A percentile compares a stretch with the other conserved stretches of the same genome.
Conservation (phyloP, 805 yeast species). For the Cyberlindnera maritima region DNA sequence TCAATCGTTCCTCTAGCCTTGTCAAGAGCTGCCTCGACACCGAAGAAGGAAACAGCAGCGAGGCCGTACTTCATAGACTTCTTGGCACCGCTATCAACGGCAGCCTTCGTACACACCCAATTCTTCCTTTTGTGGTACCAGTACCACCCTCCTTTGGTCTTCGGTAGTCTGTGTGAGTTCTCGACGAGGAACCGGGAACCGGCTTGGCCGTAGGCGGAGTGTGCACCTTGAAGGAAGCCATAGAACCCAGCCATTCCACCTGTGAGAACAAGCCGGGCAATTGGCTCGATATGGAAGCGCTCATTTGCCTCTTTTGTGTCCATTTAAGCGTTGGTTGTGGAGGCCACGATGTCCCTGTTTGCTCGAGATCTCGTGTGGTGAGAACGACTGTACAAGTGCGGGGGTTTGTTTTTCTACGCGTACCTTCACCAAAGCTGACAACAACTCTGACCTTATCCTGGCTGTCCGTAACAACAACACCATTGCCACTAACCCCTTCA, state of each 20-base stretch:
- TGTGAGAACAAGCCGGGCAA: constrained; percentile 2
- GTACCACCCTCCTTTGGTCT: constrained; percentile 80
- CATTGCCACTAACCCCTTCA: no score
- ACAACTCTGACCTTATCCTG: no score
- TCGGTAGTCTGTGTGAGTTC: constrained; percentile 80
- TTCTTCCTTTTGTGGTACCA: constrained; percentile 82
- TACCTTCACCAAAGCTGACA: background rate
- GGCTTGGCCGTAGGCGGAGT: constrained; percentile 53
- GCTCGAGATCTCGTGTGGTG: background rate
- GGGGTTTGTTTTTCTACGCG: background rate
- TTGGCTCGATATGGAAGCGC: constrained; percentile 9
- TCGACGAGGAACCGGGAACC: constrained; percentile 68
- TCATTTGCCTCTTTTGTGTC: background rate
- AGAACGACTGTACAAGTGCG: background rate
- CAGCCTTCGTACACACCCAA: constrained; percentile 62
- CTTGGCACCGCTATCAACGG: constrained; percentile 46
- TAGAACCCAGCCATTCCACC: constrained; percentile 6
- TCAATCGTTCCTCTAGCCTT: constrained; percentile 50
- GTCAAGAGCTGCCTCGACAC: constrained; percentile 63
- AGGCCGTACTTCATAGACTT: constrained; percentile 41
- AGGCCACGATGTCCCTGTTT: no score
- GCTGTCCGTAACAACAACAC: no score
- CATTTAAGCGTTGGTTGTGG: background rate
- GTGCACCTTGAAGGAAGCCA: constrained; percentile 47
- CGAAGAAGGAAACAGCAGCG: constrained; percentile 50